Evolutionary conservation across 352 stramenopile genomes (phyloP).

Genomic region (Pythium dissotocum): DNA sequence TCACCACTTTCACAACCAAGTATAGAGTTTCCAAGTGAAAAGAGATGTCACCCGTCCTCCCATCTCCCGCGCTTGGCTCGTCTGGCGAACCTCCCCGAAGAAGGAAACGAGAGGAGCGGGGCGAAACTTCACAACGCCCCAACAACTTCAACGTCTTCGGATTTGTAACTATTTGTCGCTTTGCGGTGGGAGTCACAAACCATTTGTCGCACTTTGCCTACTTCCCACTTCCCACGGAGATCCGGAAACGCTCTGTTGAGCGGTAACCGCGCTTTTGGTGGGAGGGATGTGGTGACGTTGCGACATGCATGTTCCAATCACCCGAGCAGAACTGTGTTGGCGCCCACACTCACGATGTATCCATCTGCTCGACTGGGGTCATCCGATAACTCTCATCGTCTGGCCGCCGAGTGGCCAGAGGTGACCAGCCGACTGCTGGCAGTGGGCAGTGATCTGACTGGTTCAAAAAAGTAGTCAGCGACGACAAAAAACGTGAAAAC

Average conservation of each 20-base stretch:
- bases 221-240: not conserved
- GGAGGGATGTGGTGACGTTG: slow-evolving; percentile 10
- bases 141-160: slow-evolving; percentile 34
- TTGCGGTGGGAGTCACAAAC: not conserved
- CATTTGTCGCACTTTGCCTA: not conserved
- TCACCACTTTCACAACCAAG: not conserved
- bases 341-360: not conserved
- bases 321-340: not conserved
- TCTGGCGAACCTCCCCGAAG: slow-evolving; percentile 18
- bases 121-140: slow-evolving; percentile 27
- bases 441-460: not conserved
- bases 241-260: not conserved
- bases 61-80: slow-evolving; percentile 27
- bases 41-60: slow-evolving; percentile 12
- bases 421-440: slow-evolving; percentile 2
- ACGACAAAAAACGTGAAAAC: slow-evolving; percentile 7
- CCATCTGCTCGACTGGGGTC: not conserved
- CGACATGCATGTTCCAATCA: slow-evolving; percentile 17
- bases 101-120: slow-evolving; percentile 17
- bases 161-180: slow-evolving; percentile 31
- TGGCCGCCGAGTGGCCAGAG: not conserved
- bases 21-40: not conserved
- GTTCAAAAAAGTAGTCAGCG: slow-evolving; percentile 3
- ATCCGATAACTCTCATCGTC: not conserved
- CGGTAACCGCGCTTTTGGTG: not conserved